Evolutionary conservation across 2,329 filamentous ascomycete species (phyloP).

Genomic region (Penicillium sumatraense): DNA sequence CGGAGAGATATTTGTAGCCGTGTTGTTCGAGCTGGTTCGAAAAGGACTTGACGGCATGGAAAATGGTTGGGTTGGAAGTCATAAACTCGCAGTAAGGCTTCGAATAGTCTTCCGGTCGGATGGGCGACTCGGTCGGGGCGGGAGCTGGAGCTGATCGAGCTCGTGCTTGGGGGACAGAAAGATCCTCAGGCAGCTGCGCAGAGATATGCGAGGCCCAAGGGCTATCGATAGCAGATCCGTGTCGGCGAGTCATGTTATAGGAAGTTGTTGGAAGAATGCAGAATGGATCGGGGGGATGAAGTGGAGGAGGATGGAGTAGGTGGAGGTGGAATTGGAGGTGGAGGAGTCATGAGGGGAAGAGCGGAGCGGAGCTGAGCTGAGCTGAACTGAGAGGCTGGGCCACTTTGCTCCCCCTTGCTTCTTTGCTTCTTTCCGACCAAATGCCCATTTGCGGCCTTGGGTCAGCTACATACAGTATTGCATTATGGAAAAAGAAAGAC

Average conservation of each 20-base stretch:
- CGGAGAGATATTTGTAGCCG: conserved; percentile 76
- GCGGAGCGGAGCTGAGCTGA: conserved; percentile 6
- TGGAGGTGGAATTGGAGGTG: background rate
- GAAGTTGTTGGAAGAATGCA: background rate
- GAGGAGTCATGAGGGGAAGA: conserved; percentile 20
- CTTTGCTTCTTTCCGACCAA: too few species aligned
- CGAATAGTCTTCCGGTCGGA: conserved; percentile 66
- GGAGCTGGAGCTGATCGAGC: conserved; percentile 14
- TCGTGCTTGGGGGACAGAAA: conserved; percentile 10
- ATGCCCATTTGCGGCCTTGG: too few species aligned
- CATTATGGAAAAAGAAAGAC: too few species aligned
- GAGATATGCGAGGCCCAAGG: conserved; percentile 37
- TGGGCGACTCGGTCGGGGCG: conserved; percentile 17
- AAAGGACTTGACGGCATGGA: conserved; percentile 84
- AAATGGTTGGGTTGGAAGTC: conserved; percentile 87
- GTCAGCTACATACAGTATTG: too few species aligned
- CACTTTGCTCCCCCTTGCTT: conserved; percentile 6
- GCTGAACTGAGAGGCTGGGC: conserved; percentile 22
- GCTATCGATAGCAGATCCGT: conserved; percentile 31
- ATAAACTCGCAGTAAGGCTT: conserved; percentile 87
- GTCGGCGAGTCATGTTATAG: conserved; percentile 39
- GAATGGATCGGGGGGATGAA: too few species aligned
- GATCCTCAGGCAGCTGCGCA: conserved; percentile 31
- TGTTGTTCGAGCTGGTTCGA: conserved; percentile 70
- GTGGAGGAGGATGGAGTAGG: background rate